Evolutionary conservation across 129 eudicot species (phyloP).

Genomic region (Cynara cardunculus): DNA sequence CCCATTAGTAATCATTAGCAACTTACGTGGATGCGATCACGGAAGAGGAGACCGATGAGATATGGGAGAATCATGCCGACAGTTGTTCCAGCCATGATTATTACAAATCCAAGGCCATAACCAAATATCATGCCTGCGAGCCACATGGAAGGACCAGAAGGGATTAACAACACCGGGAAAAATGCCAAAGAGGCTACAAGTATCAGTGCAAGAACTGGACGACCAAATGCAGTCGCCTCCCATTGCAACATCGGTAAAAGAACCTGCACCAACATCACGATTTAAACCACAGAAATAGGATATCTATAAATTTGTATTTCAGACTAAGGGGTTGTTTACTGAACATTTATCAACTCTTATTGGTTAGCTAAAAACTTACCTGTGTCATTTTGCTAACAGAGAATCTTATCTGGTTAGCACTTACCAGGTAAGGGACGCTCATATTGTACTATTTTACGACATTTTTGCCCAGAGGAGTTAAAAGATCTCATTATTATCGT

Average conservation of each 20-base stretch:
- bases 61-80: conserved; percentile 84
- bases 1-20: too few relatives aligned
- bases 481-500: not conserved
- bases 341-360: not conserved
- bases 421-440: not conserved
- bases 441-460: too few relatives aligned
- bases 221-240: conserved; percentile 97
- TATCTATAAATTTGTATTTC: not conserved
- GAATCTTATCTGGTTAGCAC: not conserved
- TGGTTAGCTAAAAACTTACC: not conserved
- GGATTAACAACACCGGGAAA: conserved; percentile 79
- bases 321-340: not conserved
- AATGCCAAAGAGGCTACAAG: conserved; percentile 85
- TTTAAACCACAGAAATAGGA: not conserved
- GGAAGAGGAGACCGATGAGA: conserved; percentile 75
- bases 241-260: conserved; percentile 77
- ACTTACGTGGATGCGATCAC: conserved; percentile 88
- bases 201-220: conserved; percentile 77
- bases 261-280: conserved; percentile 47
- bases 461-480: not conserved
- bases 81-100: conserved; percentile 93
- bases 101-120: conserved; percentile 86
- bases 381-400: not conserved
- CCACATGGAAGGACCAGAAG: conserved; percentile 98
- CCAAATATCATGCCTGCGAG: conserved; percentile 97